Base-by-base conservation (phyloP, 73 alveolate species). In the Diophrys appendiculata region DNA sequence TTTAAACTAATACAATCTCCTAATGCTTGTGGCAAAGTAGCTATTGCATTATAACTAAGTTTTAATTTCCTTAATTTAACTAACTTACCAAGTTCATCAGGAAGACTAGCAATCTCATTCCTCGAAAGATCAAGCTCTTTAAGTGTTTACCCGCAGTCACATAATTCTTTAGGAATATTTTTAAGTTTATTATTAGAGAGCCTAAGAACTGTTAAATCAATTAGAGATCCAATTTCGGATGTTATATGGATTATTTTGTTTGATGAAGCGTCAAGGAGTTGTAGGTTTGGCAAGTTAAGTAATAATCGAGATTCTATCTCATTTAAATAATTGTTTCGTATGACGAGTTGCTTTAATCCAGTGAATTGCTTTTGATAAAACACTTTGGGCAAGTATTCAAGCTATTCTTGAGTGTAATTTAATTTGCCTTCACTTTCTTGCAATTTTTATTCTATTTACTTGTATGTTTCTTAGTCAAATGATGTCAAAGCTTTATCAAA, bases 1-100 rank as follows among this genome's bases (percentile, higher is more conserved):
- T 68, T 82, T 30, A 87, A 60, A 72, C 73, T 82, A n/a, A 32
- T 65, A 76, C 68, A 54, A 14, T 70, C 73, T 55, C 92, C 92
- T 13, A 84, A 18, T 14, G 67, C 81, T 14, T 68, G 72, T 0
- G 92, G 92, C 52, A 84, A 27, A 25, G 23, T 33, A 18, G 69
- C 30, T 0, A 87, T 84, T 52, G 52, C 55, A 52, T 81, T 1
- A 84, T 33, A 14, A 28, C 28, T 34, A 79, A 79, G 18, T 53
- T 78, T 84, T 56, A 84, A 53, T 25, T 73, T 69, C 72, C 32
- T 80, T 23, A 84, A 73, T 18, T 26, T 23, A 28, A 33, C 68
- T 33, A 87, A 30, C 18, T 84, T 30, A 3, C 75, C 32, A 26
- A 78, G 65, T 1, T 70, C 14, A 53, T 27, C 33, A 0, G 92